phyloP scores from a whole-genome alignment of 805 yeast genomes.

The Zygoascus tannicola region DNA sequence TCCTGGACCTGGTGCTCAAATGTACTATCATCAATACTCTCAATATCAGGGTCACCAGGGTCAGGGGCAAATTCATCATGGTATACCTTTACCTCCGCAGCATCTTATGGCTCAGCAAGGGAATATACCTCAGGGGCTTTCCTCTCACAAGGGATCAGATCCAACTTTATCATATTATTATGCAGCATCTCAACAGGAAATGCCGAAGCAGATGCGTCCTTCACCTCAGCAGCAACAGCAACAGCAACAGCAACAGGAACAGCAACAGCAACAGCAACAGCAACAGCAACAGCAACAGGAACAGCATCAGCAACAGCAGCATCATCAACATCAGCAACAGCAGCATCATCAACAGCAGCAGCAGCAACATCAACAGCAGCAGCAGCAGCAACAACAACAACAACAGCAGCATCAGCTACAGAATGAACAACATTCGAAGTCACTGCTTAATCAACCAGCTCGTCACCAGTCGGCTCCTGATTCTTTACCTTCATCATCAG shows the following conservation, averaged over 20 bases:
- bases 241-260: neutral
- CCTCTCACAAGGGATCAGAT: too few species aligned
- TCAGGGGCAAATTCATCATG: too few species aligned
- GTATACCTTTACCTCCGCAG: too few species aligned
- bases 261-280: conserved; percentile 10
- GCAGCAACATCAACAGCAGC: conserved; percentile 9
- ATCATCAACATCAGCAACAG: neutral
- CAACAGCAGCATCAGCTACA: neutral
- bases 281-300: conserved; percentile 10
- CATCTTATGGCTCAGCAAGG: too few species aligned
- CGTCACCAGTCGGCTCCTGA: conserved; percentile 10
- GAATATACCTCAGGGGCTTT: too few species aligned
- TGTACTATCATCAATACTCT: too few species aligned
- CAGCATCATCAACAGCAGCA: conserved; percentile 6
- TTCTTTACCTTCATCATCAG: conserved; percentile 1
- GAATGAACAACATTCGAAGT: neutral
- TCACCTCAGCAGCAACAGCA: conserved; percentile 3
- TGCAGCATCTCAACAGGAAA: neutral
- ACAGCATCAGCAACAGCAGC: conserved; percentile 6
- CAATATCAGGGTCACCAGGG: too few species aligned
- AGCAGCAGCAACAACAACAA: conserved; percentile 2
- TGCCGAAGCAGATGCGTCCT: neutral
- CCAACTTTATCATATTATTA: too few species aligned
- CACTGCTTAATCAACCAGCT: neutral
- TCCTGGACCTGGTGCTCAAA: too few species aligned